These are phyloP conservation scores for Tuber borchii DNA, from an alignment of 495 filamentous ascomycete genomes.

Conservation along the genomic window DNA sequence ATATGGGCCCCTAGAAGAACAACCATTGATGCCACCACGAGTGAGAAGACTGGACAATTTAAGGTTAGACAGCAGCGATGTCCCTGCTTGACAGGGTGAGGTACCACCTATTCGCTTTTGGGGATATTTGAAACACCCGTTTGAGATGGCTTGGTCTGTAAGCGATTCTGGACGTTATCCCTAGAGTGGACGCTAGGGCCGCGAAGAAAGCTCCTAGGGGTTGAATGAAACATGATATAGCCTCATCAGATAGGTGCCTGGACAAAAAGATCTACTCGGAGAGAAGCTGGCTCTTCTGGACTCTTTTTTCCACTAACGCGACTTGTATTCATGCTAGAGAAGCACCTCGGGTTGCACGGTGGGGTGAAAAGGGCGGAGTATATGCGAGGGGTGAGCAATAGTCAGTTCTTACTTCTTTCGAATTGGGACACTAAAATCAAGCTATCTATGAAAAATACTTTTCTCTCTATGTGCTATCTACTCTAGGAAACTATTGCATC, in stretches of 20 bases:
- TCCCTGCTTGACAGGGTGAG: slow-evolving; percentile 28
- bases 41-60: slow-evolving; percentile 34
- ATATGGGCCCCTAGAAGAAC: slow-evolving; percentile 14
- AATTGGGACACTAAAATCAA: background rate
- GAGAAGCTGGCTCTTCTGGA: background rate
- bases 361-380: background rate
- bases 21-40: background rate
- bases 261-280: background rate
- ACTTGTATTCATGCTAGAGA: background rate
- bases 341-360: background rate
- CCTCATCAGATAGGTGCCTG: background rate
- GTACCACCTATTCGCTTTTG: slow-evolving; percentile 25
- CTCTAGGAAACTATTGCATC: background rate
- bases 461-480: background rate
- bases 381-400: background rate
- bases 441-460: background rate
- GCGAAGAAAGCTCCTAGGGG: slow-evolving; percentile 32
- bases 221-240: slow-evolving; percentile 32
- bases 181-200: slow-evolving; percentile 16
- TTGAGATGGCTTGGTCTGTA: slow-evolving; percentile 37
- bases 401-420: background rate
- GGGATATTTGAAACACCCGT: slow-evolving; percentile 31
- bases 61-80: slow-evolving; percentile 37
- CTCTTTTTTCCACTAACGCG: background rate
- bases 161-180: slow-evolving; percentile 31